A percentile compares a stretch with the other conserved stretches of the same genome.
Evolutionary conservation across 495 filamentous ascomycete genomes (phyloP).

Genomic region (Tuber aestivum): DNA sequence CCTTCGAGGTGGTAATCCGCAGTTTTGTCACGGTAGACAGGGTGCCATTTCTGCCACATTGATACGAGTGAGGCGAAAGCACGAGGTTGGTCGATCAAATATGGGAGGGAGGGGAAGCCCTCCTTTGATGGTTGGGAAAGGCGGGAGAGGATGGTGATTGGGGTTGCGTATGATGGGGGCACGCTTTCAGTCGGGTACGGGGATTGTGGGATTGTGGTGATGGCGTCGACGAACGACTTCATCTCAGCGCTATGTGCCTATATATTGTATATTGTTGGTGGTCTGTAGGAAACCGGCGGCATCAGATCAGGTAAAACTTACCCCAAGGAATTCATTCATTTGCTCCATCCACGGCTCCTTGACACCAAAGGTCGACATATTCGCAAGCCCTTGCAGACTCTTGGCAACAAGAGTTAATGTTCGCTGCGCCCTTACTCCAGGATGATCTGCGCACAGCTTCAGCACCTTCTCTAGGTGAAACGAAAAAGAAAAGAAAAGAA

Average conservation of each 20-base stretch:
- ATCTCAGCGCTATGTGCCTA: slow-evolving; percentile 56
- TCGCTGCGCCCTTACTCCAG: slow-evolving; percentile 76
- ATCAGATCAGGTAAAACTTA: slow-evolving; percentile 9
- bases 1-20: slow-evolving; percentile 50
- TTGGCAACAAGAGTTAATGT: slow-evolving; percentile 93
- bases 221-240: slow-evolving; percentile 77
- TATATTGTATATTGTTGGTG: slow-evolving; percentile 48
- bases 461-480: slow-evolving; percentile 9
- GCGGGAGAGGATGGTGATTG: slow-evolving; percentile 80
- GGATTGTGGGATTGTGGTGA: slow-evolving; percentile 68
- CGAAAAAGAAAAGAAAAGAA: neutral
- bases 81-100: slow-evolving; percentile 83
- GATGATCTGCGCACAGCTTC: slow-evolving; percentile 59
- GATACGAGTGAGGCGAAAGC: slow-evolving; percentile 83
- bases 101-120: slow-evolving; percentile 90
- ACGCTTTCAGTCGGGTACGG: slow-evolving; percentile 57
- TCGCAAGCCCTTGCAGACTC: slow-evolving; percentile 88
- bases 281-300: neutral
- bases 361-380: slow-evolving; percentile 85
- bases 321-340: slow-evolving; percentile 74
- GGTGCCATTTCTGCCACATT: slow-evolving; percentile 69
- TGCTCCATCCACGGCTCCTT: slow-evolving; percentile 99
- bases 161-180: slow-evolving; percentile 86
- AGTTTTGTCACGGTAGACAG: slow-evolving; percentile 46
- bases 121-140: slow-evolving; percentile 77